Percentiles rank a stretch among this genome's conserved stretches.
phyloP scores from a whole-genome alignment of 495 filamentous ascomycete genomes.

The Coniosporium apollinis region DNA sequence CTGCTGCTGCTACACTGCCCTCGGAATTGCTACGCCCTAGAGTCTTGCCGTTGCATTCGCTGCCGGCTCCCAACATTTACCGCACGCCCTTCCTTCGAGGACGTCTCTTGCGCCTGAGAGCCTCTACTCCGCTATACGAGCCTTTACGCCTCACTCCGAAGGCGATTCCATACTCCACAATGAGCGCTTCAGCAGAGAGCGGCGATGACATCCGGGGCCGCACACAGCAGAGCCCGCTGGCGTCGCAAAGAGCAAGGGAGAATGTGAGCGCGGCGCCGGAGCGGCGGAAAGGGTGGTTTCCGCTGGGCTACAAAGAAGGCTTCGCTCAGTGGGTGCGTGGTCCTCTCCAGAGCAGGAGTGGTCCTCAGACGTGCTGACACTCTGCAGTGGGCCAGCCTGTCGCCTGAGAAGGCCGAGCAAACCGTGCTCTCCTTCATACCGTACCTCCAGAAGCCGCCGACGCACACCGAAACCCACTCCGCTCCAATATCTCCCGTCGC shows the following conservation, averaged over 20 bases:
- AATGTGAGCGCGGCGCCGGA: conserved; percentile 12
- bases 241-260: conserved; percentile 34
- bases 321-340: conserved; percentile 86
- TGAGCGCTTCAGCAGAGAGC: conserved; percentile 13
- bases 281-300: conserved; percentile 40
- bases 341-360: conserved; percentile 2
- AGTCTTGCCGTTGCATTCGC: too few relatives aligned
- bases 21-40: too few relatives aligned
- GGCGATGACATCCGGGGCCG: conserved; percentile 20
- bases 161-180: conserved; percentile 18
- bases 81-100: too few relatives aligned
- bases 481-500: conserved; percentile 24
- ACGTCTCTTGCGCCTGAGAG: too few relatives aligned
- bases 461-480: conserved; percentile 49
- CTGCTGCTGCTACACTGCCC: too few relatives aligned
- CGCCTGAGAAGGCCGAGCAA: conserved; percentile 75
- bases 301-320: conserved; percentile 79
- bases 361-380: conserved; percentile 1
- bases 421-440: conserved; percentile 78
- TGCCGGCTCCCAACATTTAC: too few relatives aligned
- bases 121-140: too few relatives aligned
- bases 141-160: too few relatives aligned
- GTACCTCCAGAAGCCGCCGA: conserved; percentile 58
- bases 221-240: conserved; percentile 31
- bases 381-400: conserved; percentile 61